phyloP scores from a whole-genome alignment of 768 basidiomycete species.

The Tulasnella sp. region DNA sequence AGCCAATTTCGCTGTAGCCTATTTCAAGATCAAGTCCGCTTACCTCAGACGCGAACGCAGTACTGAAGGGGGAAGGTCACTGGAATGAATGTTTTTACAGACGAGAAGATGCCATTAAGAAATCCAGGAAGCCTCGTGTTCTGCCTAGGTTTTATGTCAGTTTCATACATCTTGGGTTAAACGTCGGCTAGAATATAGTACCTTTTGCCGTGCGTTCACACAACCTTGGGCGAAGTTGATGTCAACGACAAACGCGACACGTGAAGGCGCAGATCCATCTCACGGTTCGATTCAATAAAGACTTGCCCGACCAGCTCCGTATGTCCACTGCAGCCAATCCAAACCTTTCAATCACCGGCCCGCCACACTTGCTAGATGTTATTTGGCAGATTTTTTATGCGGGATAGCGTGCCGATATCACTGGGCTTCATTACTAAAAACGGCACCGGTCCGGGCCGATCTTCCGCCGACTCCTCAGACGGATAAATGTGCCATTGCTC shows the following conservation, averaged over 20 bases:
- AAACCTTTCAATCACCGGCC: background rate
- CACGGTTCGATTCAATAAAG: background rate
- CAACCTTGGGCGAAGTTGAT: too few relatives aligned
- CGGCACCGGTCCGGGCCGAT: background rate
- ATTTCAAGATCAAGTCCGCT: too few relatives aligned
- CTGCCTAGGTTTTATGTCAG: background rate
- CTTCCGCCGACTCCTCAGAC: background rate
- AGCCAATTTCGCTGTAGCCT: background rate
- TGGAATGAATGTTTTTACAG: background rate
- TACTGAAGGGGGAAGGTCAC: background rate
- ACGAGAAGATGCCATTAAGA: background rate
- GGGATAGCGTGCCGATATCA: background rate
- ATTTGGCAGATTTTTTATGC: background rate
- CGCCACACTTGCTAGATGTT: background rate
- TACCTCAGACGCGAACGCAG: too few relatives aligned
- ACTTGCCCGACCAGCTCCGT: background rate
- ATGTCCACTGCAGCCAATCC: background rate
- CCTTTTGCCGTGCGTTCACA: too few relatives aligned
- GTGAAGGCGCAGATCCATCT: background rate
- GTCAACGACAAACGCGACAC: background rate
- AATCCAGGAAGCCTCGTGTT: background rate
- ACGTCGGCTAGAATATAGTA: background rate
- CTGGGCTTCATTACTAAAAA: background rate
- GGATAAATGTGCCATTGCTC: background rate
- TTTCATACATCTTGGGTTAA: background rate